phyloP scores from a whole-genome alignment of 2,329 filamentous ascomycete genomes.

The Aureobasidium sp. region DNA sequence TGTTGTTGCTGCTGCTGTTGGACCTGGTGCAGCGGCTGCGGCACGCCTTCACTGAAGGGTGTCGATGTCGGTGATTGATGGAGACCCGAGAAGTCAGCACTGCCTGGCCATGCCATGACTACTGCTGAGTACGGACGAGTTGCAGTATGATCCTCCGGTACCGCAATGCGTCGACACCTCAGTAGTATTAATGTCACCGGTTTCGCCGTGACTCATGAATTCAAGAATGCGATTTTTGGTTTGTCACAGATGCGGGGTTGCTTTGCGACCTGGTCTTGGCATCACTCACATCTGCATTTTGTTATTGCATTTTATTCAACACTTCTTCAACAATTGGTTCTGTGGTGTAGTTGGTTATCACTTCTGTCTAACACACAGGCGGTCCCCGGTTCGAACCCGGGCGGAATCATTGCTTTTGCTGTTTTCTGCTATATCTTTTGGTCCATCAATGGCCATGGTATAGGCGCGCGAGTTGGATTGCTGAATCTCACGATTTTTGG shows the following conservation, averaged over 20 bases:
- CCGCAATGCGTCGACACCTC: not conserved
- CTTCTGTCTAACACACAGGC: conserved; percentile 12
- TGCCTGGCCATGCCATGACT: conserved; percentile 7
- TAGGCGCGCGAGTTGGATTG: not conserved
- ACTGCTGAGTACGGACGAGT: not conserved
- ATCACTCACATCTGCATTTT: not conserved
- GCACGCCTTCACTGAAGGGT: not conserved
- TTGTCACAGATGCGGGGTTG: not conserved
- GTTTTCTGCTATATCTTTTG: not conserved
- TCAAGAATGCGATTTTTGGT: not conserved
- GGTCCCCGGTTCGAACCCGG: conserved; percentile 8
- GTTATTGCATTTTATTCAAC: not conserved
- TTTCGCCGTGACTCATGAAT: conserved; percentile 8
- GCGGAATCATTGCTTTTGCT: conserved; percentile 10
- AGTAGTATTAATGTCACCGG: conserved; percentile 6
- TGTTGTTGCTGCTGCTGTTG: conserved; percentile 6
- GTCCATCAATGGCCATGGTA: not conserved
- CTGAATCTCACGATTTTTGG: not conserved
- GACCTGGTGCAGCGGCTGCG: not conserved
- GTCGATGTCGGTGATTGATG: conserved; percentile 7
- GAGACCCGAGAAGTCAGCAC: conserved; percentile 10
- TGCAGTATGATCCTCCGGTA: conserved; percentile 4
- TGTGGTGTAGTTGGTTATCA: conserved; percentile 13
- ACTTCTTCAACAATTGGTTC: not conserved
- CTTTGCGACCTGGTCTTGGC: not conserved